Evolutionary conservation across 306 rosid genomes (phyloP).

Genomic region (Fagus sylvatica): DNA sequence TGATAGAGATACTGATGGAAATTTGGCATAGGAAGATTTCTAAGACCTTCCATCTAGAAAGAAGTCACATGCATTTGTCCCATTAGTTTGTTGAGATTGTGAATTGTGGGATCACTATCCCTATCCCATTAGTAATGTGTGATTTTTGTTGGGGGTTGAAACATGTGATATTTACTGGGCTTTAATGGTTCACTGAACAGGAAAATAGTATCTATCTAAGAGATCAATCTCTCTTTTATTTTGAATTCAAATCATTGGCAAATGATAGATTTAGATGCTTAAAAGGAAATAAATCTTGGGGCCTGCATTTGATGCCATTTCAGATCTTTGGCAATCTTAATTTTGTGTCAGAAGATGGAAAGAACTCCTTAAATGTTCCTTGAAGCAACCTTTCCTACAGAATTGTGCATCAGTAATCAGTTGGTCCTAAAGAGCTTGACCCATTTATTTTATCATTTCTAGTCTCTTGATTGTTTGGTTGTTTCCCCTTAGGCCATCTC

Average conservation of each 20-base stretch:
- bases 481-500: not conserved
- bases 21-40: not conserved
- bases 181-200: not conserved
- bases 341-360: not conserved
- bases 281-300: not conserved
- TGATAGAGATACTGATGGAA: not conserved
- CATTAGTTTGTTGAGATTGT: not conserved
- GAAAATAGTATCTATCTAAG: not conserved
- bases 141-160: not conserved
- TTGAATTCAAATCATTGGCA: no score
- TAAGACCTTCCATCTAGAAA: not conserved
- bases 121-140: not conserved
- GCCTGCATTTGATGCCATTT: not conserved
- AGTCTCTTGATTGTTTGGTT: not conserved
- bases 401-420: not conserved
- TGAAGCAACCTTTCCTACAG: not conserved
- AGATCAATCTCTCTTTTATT: not conserved
- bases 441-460: not conserved
- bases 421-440: not conserved
- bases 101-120: not conserved
- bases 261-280: not conserved
- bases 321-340: not conserved
- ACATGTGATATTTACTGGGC: not conserved
- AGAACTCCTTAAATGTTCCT: not conserved
- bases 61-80: constrained; percentile 6